phyloP scores from a whole-genome alignment of 2,329 filamentous ascomycete genomes.

The Penicillium sp. region DNA sequence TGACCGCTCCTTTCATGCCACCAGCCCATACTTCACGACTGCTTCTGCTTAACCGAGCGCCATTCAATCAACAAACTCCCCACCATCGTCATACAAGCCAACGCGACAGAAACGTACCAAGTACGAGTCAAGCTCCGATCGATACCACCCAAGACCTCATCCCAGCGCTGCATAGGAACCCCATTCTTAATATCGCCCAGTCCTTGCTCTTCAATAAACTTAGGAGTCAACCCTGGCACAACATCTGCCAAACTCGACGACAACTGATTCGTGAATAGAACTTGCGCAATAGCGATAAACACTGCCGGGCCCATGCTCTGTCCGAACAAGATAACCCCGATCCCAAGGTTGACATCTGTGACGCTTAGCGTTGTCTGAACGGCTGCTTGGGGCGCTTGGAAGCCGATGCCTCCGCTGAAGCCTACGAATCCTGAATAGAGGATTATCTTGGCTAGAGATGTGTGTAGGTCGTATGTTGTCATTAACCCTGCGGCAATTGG shows the following conservation, averaged over 20 bases:
- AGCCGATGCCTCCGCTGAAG: constrained; percentile 23
- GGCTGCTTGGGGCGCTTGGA: constrained; percentile 30
- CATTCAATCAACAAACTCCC: constrained; percentile 28
- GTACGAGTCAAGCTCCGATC: constrained; percentile 20
- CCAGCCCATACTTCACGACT: constrained; percentile 4
- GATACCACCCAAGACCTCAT: constrained; percentile 20
- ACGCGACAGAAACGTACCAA: constrained; percentile 24
- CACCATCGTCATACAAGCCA: constrained; percentile 24
- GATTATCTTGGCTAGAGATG: not conserved
- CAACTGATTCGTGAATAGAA: constrained; percentile 52
- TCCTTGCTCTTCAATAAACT: constrained; percentile 16
- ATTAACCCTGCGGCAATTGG: constrained; percentile 36
- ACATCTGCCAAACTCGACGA: constrained; percentile 13
- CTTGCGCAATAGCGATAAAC: constrained; percentile 54
- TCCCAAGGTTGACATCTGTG: constrained; percentile 29
- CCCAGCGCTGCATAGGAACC: constrained; percentile 9
- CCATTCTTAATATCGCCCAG: constrained; percentile 19
- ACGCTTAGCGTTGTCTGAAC: constrained; percentile 29
- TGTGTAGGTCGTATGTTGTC: constrained; percentile 28
- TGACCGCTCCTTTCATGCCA: not conserved
- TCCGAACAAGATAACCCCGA: constrained; percentile 35
- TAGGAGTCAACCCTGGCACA: constrained; percentile 14
- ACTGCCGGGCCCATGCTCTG: constrained; percentile 44
- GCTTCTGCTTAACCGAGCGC: constrained; percentile 28
- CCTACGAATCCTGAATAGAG: too few species aligned